phyloP scores from a whole-genome alignment of 306 rosid species.

The Prunus mume region DNA sequence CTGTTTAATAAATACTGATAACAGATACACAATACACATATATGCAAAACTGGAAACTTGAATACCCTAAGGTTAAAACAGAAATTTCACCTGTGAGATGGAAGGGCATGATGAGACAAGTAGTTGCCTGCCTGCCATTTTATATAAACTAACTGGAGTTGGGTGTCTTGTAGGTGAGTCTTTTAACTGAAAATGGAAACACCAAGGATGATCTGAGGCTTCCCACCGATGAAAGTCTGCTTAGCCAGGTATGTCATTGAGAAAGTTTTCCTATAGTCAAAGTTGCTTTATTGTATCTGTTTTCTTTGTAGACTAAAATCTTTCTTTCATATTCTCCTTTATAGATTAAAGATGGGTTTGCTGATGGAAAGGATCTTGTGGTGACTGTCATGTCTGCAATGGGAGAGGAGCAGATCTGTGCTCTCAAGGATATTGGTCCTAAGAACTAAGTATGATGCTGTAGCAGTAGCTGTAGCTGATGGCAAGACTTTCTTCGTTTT shows the following conservation, averaged over 20 bases:
- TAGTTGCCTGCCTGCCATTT: not conserved
- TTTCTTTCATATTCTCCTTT: not conserved
- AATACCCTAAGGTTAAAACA: not conserved
- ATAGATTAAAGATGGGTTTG: constrained; percentile 70
- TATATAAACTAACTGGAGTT: constrained; percentile 17
- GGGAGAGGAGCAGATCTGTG: constrained; percentile 75
- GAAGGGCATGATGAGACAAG: not conserved
- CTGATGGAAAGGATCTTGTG: constrained; percentile 71
- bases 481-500: constrained; percentile 1
- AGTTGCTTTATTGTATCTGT: not conserved
- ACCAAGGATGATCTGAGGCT: constrained; percentile 80
- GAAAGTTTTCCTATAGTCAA: not conserved
- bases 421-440: constrained; percentile 74
- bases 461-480: constrained; percentile 38
- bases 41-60: not conserved
- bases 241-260: constrained; percentile 43
- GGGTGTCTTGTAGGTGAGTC: constrained; percentile 52
- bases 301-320: not conserved
- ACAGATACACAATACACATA: not conserved
- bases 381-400: constrained; percentile 76
- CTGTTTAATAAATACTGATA: not conserved
- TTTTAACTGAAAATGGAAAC: constrained; percentile 66
- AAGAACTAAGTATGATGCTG: constrained; percentile 47
- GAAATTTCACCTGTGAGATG: not conserved
- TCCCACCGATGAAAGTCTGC: constrained; percentile 67